Conservation (phyloP, 23 red algal genomes). For the Cyanidium caldarium region DNA sequence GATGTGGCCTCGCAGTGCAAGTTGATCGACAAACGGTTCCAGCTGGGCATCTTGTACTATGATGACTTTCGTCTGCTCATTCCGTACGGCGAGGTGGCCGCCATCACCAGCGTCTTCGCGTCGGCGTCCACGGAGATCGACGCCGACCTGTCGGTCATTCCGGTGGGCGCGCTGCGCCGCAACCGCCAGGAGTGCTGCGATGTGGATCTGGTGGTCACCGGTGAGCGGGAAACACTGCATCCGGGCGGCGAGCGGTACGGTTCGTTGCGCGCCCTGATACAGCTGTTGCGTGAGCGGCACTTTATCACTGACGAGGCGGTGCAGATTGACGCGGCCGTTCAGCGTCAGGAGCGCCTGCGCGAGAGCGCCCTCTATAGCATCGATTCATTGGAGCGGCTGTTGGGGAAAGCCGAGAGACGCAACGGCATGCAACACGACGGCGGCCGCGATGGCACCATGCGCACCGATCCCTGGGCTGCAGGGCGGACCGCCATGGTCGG, state of each 20-base stretch:
- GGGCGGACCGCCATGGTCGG: too few relatives aligned
- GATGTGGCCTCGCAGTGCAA: background rate
- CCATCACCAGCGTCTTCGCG: background rate
- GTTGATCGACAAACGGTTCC: background rate
- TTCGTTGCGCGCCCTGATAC: background rate
- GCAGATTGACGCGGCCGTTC: background rate
- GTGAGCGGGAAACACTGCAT: background rate
- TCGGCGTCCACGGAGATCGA: conserved; percentile 4
- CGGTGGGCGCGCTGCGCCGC: background rate
- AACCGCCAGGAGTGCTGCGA: background rate
- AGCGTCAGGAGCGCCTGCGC: background rate
- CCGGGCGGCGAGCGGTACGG: background rate
- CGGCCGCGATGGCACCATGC: too few relatives aligned
- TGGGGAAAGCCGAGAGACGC: too few relatives aligned
- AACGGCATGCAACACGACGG: too few relatives aligned
- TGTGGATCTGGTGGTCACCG: background rate
- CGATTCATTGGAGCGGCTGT: too few relatives aligned
- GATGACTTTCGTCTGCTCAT: conserved; percentile 4
- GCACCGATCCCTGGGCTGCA: too few relatives aligned
- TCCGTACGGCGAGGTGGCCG: background rate
- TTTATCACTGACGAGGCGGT: conserved; percentile 3
- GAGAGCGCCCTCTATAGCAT: conserved; percentile 6
- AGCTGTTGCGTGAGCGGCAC: conserved; percentile 1
- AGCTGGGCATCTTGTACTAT: background rate
- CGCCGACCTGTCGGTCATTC: conserved; percentile 3